Base-by-base conservation (phyloP, 1,284 basidiomycete genomes). In the Cutaneotrichosporon arboriforme region DNA sequence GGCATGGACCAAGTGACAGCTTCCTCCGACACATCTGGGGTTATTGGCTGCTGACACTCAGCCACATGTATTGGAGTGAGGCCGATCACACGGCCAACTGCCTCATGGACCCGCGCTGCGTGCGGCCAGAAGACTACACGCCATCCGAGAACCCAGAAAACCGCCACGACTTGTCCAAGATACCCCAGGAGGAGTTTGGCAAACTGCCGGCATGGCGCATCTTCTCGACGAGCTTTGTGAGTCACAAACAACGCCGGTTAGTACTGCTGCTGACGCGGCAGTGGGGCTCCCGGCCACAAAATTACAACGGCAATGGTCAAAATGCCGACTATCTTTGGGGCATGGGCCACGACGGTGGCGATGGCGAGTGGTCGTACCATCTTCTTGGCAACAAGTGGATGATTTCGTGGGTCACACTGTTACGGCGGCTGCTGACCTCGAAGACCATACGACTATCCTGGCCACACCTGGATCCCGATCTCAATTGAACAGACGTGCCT, bases 311-410 rank as follows among this genome's bases (percentile, higher is more conserved):
- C 20, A 62, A 63, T 7, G 42, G 41, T 14, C 36, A 44, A n/a
- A 21, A 10, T 23, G 33, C 51, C 14, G 7, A 23, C 2, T 9
- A 10, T 14, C 67, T 59, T 45, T 72, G 64, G 66, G 63, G 57
- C n/a, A 50, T 61, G 31, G 62, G 53, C 4, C 54, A 59, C 14
- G 46, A 63, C 18, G 65, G 61, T 1, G 39, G 35, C 20, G 39
- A 33, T 21, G 21, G 20, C 17, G 50, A 46, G 1, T 75, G 70
- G 65, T 59, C 59, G 14, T 71, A 59, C 53, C 69, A 74, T 36
- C 62, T 69, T 7, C 57, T 74, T 7, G 73, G 72, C 12, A 61
- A 64, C 35, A 55, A 65, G 41, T 74, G 71, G 71, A 65, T 65
- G 22, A 54, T 69, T 4, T 64, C 62, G 65, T 69, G 54, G 50